Evolutionary conservation across 495 filamentous ascomycete genomes (phyloP).

Genomic region (Penicillium lagena): DNA sequence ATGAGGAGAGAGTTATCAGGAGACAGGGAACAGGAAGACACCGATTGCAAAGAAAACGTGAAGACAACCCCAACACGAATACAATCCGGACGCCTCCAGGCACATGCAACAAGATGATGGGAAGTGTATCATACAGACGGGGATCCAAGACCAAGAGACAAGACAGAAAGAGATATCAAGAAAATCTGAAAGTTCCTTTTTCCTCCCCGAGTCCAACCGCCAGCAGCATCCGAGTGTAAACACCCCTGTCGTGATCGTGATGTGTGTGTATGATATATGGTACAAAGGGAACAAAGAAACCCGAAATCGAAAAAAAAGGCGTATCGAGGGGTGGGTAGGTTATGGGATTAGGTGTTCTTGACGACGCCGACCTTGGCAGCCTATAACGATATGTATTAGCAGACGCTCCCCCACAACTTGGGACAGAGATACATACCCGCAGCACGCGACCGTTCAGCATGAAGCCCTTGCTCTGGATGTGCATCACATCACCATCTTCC

Average conservation of each 20-base stretch:
- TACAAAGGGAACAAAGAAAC: slow-evolving; percentile 28
- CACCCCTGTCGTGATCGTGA: slow-evolving; percentile 25
- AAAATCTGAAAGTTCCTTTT: slow-evolving; percentile 10
- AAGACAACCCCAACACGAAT: slow-evolving; percentile 17
- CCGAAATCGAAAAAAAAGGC: background rate
- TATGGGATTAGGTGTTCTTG: slow-evolving; percentile 49
- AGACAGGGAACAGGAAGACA: background rate
- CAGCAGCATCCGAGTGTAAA: slow-evolving; percentile 19
- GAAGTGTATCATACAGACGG: slow-evolving; percentile 34
- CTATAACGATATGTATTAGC: slow-evolving; percentile 21
- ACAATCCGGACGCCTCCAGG: slow-evolving; percentile 32
- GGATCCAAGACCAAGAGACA: slow-evolving; percentile 14
- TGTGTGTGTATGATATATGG: slow-evolving; percentile 31
- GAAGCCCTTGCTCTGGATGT: slow-evolving; percentile 93
- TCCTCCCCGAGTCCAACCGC: slow-evolving; percentile 9
- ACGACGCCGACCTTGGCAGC: slow-evolving; percentile 95
- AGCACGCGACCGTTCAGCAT: slow-evolving; percentile 82
- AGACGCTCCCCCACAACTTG: background rate
- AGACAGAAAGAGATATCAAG: slow-evolving; percentile 18
- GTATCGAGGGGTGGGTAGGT: background rate
- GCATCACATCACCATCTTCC: slow-evolving; percentile 86
- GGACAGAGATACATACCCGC: slow-evolving; percentile 38
- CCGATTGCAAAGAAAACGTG: slow-evolving; percentile 16
- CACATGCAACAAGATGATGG: slow-evolving; percentile 21
- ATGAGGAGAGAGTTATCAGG: slow-evolving; percentile 29